phyloP scores from a whole-genome alignment of 1,139 yeast species.

The Sugiyamaella grinbergsii region DNA sequence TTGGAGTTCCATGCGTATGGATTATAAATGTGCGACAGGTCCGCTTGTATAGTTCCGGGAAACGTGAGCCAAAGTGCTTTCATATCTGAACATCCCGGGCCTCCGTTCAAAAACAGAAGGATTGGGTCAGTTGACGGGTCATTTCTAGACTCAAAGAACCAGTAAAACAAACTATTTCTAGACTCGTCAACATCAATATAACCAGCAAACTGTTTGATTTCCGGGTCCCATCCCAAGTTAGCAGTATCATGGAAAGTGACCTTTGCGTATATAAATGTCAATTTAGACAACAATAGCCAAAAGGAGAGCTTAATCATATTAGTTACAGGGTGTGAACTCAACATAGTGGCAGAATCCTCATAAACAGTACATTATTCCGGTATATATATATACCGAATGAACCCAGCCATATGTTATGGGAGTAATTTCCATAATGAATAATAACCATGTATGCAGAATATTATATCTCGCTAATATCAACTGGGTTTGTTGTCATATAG shows the following conservation, averaged over 20 bases:
- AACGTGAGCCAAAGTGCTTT: slow-evolving; percentile 67
- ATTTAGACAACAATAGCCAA: background rate
- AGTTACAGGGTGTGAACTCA: too few species aligned
- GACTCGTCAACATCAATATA: slow-evolving; percentile 75
- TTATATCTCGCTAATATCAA: too few species aligned
- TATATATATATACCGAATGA: background rate
- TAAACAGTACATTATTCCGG: too few species aligned
- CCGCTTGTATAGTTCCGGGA: slow-evolving; percentile 55
- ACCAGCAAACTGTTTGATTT: slow-evolving; percentile 61
- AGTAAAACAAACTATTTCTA: slow-evolving; percentile 77
- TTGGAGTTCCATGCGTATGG: slow-evolving; percentile 70
- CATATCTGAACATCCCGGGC: slow-evolving; percentile 72
- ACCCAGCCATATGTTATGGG: background rate
- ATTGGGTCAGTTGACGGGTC: slow-evolving; percentile 64
- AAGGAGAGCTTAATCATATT: background rate
- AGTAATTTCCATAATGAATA: background rate
- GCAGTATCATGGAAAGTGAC: slow-evolving; percentile 30
- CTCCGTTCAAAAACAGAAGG: slow-evolving; percentile 70
- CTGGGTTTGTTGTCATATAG: too few species aligned
- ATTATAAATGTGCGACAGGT: slow-evolving; percentile 54
- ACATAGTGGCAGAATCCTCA: too few species aligned
- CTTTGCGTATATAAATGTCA: background rate
- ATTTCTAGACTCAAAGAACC: slow-evolving; percentile 70
- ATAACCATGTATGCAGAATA: too few species aligned
- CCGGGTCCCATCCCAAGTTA: slow-evolving; percentile 36